phyloP scores from a whole-genome alignment of 2,329 filamentous ascomycete genomes.

The Eutypa lata region DNA sequence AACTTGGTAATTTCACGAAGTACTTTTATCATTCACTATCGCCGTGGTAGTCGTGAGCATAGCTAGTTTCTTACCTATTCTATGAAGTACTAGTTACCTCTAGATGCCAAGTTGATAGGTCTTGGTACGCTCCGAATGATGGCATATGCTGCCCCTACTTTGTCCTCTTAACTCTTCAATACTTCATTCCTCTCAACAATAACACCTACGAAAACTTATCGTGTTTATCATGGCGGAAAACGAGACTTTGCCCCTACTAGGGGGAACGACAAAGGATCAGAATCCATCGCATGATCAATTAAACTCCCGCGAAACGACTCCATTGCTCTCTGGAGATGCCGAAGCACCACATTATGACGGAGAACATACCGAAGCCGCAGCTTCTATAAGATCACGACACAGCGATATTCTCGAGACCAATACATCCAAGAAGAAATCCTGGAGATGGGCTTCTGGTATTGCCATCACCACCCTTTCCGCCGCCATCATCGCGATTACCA shows the following conservation, averaged over 20 bases:
- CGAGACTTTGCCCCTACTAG: conserved; percentile 44
- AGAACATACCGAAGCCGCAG: conserved; percentile 28
- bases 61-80: no score
- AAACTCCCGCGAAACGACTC: conserved; percentile 44
- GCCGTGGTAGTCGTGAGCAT: no score
- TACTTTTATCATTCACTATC: no score
- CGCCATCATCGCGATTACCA: conserved; percentile 64
- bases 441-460: conserved; percentile 75
- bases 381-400: conserved; percentile 28
- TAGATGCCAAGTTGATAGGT: no score
- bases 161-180: not conserved
- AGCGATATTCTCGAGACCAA: conserved; percentile 19
- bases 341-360: conserved; percentile 37
- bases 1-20: no score
- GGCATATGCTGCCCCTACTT: not conserved
- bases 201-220: not conserved
- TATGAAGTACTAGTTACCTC: no score
- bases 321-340: conserved; percentile 42
- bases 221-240: conserved; percentile 38
- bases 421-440: conserved; percentile 35
- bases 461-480: conserved; percentile 66
- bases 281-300: conserved; percentile 16
- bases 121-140: no score
- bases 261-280: conserved; percentile 28
- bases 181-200: not conserved